phyloP scores from a whole-genome alignment of 169 alveolate species.

The Ichthyophthirius multifiliis region DNA sequence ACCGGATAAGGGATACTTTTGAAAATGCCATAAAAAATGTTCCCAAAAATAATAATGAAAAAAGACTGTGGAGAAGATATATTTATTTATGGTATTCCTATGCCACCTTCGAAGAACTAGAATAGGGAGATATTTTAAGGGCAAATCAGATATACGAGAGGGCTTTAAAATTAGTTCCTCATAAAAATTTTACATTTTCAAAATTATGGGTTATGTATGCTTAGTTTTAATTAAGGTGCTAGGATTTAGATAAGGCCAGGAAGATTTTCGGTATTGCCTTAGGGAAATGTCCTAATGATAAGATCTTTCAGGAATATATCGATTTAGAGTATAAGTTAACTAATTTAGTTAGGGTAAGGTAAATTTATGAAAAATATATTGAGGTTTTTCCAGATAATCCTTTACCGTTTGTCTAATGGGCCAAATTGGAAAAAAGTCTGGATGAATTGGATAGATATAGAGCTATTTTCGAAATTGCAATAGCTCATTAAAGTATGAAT shows the following conservation, averaged over 20 bases:
- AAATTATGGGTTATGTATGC: slow-evolving; percentile 92
- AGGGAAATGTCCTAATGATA: slow-evolving; percentile 91
- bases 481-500: slow-evolving; percentile 83
- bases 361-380: slow-evolving; percentile 90
- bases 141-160: slow-evolving; percentile 90
- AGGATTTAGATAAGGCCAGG: slow-evolving; percentile 79
- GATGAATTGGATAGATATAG: slow-evolving; percentile 91
- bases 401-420: slow-evolving; percentile 88
- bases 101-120: slow-evolving; percentile 93
- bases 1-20: slow-evolving; percentile 88
- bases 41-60: slow-evolving; percentile 91
- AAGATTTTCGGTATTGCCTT: slow-evolving; percentile 92
- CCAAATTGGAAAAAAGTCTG: slow-evolving; percentile 86
- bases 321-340: slow-evolving; percentile 94
- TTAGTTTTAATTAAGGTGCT: slow-evolving; percentile 76
- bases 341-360: slow-evolving; percentile 92
- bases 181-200: slow-evolving; percentile 87
- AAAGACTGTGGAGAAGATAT: slow-evolving; percentile 81
- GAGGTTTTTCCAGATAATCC: slow-evolving; percentile 90
- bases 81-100: slow-evolving; percentile 94
- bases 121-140: slow-evolving; percentile 77
- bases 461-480: slow-evolving; percentile 88
- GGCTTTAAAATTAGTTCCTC: slow-evolving; percentile 88
- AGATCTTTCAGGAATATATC: slow-evolving; percentile 91
- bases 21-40: slow-evolving; percentile 93